Evolutionary conservation across 768 basidiomycete species (phyloP).

Genomic region (Podaxis sp.): DNA sequence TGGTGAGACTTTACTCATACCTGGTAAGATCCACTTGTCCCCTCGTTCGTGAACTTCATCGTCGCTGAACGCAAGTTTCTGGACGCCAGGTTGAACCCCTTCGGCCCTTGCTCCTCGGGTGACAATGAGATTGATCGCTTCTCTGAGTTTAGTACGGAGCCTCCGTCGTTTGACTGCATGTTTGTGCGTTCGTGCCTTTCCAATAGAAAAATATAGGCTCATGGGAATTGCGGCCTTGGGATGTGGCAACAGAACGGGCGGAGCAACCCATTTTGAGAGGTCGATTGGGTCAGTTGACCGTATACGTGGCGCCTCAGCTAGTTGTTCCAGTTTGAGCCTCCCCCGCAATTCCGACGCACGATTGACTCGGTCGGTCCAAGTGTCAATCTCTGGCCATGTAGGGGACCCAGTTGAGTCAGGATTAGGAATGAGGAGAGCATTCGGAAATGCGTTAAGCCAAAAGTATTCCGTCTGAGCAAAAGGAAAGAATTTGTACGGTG

Average conservation of each 20-base stretch:
- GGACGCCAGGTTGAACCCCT: neutral
- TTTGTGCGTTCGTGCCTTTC: slow-evolving; percentile 13
- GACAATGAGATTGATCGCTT: slow-evolving; percentile 3
- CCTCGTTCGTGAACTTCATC: neutral
- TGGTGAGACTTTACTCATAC: neutral
- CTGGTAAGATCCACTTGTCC: slow-evolving; percentile 11
- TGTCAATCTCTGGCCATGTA: neutral
- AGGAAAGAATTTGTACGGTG: neutral
- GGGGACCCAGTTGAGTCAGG: slow-evolving; percentile 4
- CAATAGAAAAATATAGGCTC: slow-evolving; percentile 6
- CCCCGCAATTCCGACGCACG: neutral
- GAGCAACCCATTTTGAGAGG: neutral
- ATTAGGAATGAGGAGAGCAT: slow-evolving; percentile 9
- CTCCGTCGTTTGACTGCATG: slow-evolving; percentile 9
- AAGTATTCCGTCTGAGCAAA: neutral
- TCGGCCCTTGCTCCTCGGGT: neutral
- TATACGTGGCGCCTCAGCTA: neutral
- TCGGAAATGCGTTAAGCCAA: slow-evolving; percentile 5
- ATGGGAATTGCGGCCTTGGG: slow-evolving; percentile 7
- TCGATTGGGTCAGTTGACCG: neutral
- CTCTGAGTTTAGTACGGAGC: slow-evolving; percentile 7
- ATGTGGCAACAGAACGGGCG: neutral
- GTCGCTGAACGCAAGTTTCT: neutral
- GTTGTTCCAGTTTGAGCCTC: neutral
- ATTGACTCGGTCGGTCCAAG: slow-evolving; percentile 1